phyloP scores from a whole-genome alignment of 495 filamentous ascomycete genomes.

The Sabuloglossum arenarium region DNA sequence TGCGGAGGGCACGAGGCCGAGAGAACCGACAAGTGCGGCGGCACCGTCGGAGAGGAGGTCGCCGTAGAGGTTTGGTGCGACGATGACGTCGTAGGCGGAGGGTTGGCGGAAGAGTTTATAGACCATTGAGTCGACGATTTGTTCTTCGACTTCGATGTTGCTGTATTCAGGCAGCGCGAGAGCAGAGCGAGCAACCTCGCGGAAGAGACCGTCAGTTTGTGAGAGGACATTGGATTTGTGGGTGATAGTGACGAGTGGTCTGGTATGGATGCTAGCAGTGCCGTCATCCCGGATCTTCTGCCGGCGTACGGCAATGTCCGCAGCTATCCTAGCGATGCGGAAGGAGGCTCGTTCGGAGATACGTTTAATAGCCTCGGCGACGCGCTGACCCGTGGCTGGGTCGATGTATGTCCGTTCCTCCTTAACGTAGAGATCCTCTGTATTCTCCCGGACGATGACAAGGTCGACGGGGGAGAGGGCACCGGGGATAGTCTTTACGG shows the following conservation, averaged over 20 bases:
- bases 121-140: constrained; percentile 97
- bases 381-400: constrained; percentile 42
- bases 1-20: constrained; percentile 86
- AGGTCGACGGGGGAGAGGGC: constrained; percentile 59
- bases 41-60: constrained; percentile 93
- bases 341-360: constrained; percentile 66
- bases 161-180: constrained; percentile 42
- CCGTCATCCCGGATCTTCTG: constrained; percentile 48
- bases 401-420: constrained; percentile 67
- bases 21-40: constrained; percentile 79
- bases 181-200: constrained; percentile 48
- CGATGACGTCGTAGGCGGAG: constrained; percentile 85
- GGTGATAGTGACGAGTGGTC: constrained; percentile 79
- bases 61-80: constrained; percentile 94
- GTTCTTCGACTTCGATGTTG: constrained; percentile 63
- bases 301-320: constrained; percentile 76
- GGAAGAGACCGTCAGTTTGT: constrained; percentile 93
- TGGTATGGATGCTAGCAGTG: constrained; percentile 33
- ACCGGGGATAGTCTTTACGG: constrained; percentile 62
- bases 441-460: constrained; percentile 97
- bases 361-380: constrained; percentile 94
- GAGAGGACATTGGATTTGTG: constrained; percentile 97
- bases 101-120: constrained; percentile 98
- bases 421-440: constrained; percentile 97
- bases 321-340: constrained; percentile 80